Conservation (phyloP, 345 rosid species). For the Populus ilicifolia region DNA sequence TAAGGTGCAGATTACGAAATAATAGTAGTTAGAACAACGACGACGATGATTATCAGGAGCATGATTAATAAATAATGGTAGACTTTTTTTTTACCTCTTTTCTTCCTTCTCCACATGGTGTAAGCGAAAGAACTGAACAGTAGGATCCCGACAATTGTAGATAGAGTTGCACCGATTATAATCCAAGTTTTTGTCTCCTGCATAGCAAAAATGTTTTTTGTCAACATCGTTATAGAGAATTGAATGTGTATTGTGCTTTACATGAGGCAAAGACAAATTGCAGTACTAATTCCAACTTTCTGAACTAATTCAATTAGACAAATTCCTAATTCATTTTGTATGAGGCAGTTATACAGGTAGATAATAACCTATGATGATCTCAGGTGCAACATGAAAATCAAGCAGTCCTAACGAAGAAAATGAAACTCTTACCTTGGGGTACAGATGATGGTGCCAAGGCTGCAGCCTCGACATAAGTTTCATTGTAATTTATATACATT, state of each 20-base stretch:
- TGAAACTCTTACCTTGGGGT: too few species aligned
- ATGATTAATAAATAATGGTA: not conserved
- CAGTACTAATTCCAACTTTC: too few species aligned
- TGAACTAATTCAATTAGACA: too few species aligned
- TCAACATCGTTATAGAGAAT: too few species aligned
- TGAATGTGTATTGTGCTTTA: not conserved
- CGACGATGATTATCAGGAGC: not conserved
- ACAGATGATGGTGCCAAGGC: too few species aligned
- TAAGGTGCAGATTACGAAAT: not conserved
- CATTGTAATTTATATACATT: conserved; percentile 19
- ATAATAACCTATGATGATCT: too few species aligned
- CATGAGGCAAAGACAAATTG: not conserved
- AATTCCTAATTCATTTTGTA: too few species aligned
- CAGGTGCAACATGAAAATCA: too few species aligned
- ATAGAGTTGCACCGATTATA: not conserved
- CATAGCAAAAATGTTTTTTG: not conserved
- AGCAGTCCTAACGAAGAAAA: too few species aligned
- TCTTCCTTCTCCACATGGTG: conserved; percentile 6
- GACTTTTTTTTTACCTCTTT: not conserved
- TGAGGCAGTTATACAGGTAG: too few species aligned
- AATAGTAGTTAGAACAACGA: not conserved
- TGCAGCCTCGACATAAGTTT: not conserved
- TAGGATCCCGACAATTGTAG: not conserved
- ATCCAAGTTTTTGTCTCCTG: not conserved
- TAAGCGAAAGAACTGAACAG: not conserved